Conservation (phyloP, 495 filamentous ascomycete genomes). For the Xylaria venustula region DNA sequence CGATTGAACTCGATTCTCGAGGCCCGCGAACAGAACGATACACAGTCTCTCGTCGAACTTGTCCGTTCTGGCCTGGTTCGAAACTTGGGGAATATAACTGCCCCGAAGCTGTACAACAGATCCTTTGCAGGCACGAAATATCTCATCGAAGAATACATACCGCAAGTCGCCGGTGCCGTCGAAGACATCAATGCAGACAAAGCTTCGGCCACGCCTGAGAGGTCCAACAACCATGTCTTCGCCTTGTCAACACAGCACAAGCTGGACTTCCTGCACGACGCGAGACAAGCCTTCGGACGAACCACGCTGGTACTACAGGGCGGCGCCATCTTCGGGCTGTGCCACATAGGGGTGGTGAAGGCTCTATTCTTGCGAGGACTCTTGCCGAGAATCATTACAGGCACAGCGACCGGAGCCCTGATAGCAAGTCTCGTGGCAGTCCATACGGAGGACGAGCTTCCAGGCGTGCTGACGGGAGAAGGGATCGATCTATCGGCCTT, state of each 20-base stretch:
- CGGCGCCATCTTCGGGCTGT: conserved; percentile 87
- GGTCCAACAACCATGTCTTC: conserved; percentile 42
- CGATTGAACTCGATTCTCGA: conserved; percentile 69
- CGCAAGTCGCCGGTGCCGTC: conserved; percentile 75
- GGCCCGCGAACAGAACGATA: conserved; percentile 74
- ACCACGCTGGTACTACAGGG: conserved; percentile 86
- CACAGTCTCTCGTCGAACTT: conserved; percentile 71
- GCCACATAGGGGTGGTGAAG: conserved; percentile 88
- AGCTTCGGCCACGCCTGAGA: conserved; percentile 17
- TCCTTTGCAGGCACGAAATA: conserved; percentile 88
- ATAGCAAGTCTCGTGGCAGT: conserved; percentile 88
- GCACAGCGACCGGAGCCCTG: conserved; percentile 85
- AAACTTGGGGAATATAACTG: conserved; percentile 87
- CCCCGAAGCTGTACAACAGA: conserved; percentile 78
- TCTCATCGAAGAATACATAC: conserved; percentile 88
- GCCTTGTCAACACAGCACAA: conserved; percentile 80
- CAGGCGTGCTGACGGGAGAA: conserved; percentile 70
- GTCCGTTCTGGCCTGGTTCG: conserved; percentile 84
- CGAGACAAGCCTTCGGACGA: conserved; percentile 84
- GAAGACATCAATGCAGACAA: conserved; percentile 64
- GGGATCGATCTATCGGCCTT: conserved; percentile 85
- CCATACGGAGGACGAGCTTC: conserved; percentile 84
- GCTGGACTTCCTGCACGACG: conserved; percentile 85
- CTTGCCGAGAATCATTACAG: conserved; percentile 85
- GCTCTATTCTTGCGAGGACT: conserved; percentile 82